Evolutionary conservation across 768 basidiomycete species (phyloP), one percentile per base, ranked within the genome.

Genomic region (Scleroderma bovista): DNA sequence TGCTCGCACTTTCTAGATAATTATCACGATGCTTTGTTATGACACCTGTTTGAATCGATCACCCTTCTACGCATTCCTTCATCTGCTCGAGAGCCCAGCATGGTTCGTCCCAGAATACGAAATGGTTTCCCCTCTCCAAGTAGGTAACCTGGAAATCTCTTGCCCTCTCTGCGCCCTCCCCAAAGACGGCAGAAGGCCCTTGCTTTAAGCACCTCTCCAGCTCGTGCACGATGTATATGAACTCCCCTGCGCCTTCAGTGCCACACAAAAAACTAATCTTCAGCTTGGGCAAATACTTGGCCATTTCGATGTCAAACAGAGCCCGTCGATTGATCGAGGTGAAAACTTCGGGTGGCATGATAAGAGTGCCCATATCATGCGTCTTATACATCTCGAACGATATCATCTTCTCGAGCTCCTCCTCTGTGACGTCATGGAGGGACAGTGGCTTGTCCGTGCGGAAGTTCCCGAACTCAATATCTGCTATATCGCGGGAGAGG

Each of bases 81-180:
- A 38, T 41, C 31, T 51, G 36, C 2, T 46, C n/a, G 12, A 51
- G 31, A 12, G 50, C 50, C 50, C 50, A 46, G 19, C 29, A 16
- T 24, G 50, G 50, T 15, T 51, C 38, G n/a, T 46, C 41, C 45
- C 44, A 44, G 29, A 46, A 51, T 20, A 40, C 24, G 23, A 51
- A 51, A 19, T 51, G 50, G 37, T 51, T 51, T 12, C 50, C 50
- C 20, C 32, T 29, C 11, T 39, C 44, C 37, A 51, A 19, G 15
- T 46, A 46, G 19, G 20, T 31, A 15, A 51, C 26, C 29, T 45
- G 39, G 33, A 45, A 20, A 2, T 45, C 44, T 23, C 44, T 51
- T 16, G 50, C 44, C 26, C 39, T 46, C 50, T 44, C 36, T 34
- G 50, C 50, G 17, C 38, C 29, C 16, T 45, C 23, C 9, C 45